phyloP scores from a whole-genome alignment of 2,329 filamentous ascomycete species.

The Fusarium pseudograminearum region DNA sequence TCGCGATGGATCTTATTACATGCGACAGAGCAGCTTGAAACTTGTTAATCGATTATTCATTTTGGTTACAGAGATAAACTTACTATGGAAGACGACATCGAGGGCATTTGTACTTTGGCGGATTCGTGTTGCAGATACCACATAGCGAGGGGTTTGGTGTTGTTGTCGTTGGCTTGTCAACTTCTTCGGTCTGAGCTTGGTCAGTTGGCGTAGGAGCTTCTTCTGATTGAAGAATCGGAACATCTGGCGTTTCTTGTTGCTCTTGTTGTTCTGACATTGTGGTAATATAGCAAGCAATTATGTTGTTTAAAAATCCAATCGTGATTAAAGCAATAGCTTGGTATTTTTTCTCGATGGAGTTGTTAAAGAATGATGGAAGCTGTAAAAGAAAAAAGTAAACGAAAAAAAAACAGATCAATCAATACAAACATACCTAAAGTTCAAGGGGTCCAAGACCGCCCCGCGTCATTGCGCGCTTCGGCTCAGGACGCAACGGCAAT shows the following conservation, averaged over 20 bases:
- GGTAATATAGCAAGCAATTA: neutral
- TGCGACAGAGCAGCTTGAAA: slow-evolving; percentile 67
- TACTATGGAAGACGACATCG: slow-evolving; percentile 70
- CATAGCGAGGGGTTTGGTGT: slow-evolving; percentile 53
- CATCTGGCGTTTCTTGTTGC: slow-evolving; percentile 9
- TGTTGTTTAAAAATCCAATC: neutral
- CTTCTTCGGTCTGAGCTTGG: slow-evolving; percentile 5
- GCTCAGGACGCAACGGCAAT: slow-evolving; percentile 4
- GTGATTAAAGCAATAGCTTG: neutral
- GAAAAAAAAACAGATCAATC: neutral
- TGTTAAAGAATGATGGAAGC: neutral
- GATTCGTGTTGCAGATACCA: slow-evolving; percentile 63
- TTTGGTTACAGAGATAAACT: slow-evolving; percentile 45
- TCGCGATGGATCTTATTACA: slow-evolving; percentile 67
- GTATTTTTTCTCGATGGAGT: neutral
- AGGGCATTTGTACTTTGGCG: slow-evolving; percentile 73
- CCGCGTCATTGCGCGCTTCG: slow-evolving; percentile 37
- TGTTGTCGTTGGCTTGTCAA: slow-evolving; percentile 2
- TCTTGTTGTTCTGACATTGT: slow-evolving; percentile 28
- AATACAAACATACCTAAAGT: slow-evolving; percentile 7
- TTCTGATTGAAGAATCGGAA: slow-evolving; percentile 2
- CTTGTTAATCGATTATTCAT: slow-evolving; percentile 1
- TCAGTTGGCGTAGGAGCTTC: slow-evolving; percentile 3
- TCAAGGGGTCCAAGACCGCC: slow-evolving; percentile 26
- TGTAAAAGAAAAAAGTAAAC: slow-evolving; percentile 3